A percentile compares a stretch with the other conserved stretches of the same genome.
Evolutionary conservation across 2,329 filamentous ascomycete genomes (phyloP).

Genomic region (Nothopassalora personata): DNA sequence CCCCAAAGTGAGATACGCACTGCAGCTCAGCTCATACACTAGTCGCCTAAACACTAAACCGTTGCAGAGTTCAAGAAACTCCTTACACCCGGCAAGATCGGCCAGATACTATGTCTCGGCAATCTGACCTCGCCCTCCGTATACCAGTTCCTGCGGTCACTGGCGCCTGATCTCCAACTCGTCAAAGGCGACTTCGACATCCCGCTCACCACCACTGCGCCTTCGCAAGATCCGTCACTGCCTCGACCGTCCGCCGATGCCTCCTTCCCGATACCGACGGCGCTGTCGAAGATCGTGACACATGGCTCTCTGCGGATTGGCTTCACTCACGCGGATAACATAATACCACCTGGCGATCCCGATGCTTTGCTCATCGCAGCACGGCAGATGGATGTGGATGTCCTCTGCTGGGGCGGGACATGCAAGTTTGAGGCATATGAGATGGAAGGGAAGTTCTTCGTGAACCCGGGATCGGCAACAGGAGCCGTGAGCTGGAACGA

Average conservation of each 20-base stretch:
- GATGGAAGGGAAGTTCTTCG: slow-evolving; percentile 66
- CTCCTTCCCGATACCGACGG: slow-evolving; percentile 35
- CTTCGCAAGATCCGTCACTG: slow-evolving; percentile 11
- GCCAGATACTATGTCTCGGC: slow-evolving; percentile 54
- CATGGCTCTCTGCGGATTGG: slow-evolving; percentile 63
- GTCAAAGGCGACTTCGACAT: slow-evolving; percentile 67
- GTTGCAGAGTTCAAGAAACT: slow-evolving; percentile 48
- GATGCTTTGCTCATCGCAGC: slow-evolving; percentile 63
- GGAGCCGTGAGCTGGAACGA: slow-evolving; percentile 58
- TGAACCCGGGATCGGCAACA: slow-evolving; percentile 64
- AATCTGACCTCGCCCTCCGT: slow-evolving; percentile 55
- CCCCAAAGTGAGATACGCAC: slow-evolving; percentile 59
- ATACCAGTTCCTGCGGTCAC: slow-evolving; percentile 51
- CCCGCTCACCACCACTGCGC: slow-evolving; percentile 49
- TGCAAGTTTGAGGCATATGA: slow-evolving; percentile 68
- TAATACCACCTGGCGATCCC: slow-evolving; percentile 62
- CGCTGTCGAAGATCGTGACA: slow-evolving; percentile 64
- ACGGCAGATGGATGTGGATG: slow-evolving; percentile 66
- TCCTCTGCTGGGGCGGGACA: slow-evolving; percentile 64
- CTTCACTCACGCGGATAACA: slow-evolving; percentile 67
- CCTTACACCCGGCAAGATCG: slow-evolving; percentile 54
- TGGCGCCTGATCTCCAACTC: slow-evolving; percentile 60
- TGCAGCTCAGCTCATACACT: slow-evolving; percentile 7
- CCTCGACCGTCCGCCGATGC: slow-evolving; percentile 16
- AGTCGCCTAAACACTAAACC: slow-evolving; percentile 3